phyloP scores from a whole-genome alignment of 2,329 filamentous ascomycete species.

The Microdochium bolleyi region DNA sequence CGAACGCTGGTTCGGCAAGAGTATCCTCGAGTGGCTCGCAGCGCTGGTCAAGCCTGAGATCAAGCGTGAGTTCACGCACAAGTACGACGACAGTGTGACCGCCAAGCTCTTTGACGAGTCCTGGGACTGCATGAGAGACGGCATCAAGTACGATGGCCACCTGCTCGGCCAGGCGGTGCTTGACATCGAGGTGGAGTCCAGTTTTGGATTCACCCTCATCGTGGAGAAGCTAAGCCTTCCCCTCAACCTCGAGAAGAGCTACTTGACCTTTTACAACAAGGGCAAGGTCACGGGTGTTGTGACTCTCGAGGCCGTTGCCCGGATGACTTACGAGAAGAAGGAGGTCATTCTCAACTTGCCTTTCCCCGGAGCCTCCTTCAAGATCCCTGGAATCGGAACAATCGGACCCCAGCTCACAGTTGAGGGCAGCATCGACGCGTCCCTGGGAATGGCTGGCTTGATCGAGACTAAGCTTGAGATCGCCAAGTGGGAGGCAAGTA shows the following conservation, averaged over 20 bases:
- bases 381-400: slow-evolving; percentile 18
- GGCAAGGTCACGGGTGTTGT: slow-evolving; percentile 14
- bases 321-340: slow-evolving; percentile 9
- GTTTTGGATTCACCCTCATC: slow-evolving; percentile 20
- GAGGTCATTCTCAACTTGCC: slow-evolving; percentile 11
- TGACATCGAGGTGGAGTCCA: slow-evolving; percentile 12
- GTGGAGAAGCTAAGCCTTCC: slow-evolving; percentile 8
- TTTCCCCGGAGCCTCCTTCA: slow-evolving; percentile 18
- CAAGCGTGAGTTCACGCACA: slow-evolving; percentile 14
- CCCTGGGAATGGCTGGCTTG: slow-evolving; percentile 10
- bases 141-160: slow-evolving; percentile 6
- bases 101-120: slow-evolving; percentile 14
- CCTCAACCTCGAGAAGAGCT: slow-evolving; percentile 15
- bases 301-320: slow-evolving; percentile 15
- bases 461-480: slow-evolving; percentile 17
- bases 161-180: slow-evolving; percentile 11
- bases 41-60: slow-evolving; percentile 13
- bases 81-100: slow-evolving; percentile 12
- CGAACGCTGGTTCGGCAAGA: slow-evolving; percentile 25
- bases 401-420: slow-evolving; percentile 21
- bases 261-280: slow-evolving; percentile 16
- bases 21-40: slow-evolving; percentile 20
- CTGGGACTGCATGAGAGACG: slow-evolving; percentile 7
- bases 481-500: slow-evolving; percentile 14
- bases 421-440: slow-evolving; percentile 10